Base-by-base conservation (phyloP, 106 monocot species). In the Dioscorea zingiberensis region DNA sequence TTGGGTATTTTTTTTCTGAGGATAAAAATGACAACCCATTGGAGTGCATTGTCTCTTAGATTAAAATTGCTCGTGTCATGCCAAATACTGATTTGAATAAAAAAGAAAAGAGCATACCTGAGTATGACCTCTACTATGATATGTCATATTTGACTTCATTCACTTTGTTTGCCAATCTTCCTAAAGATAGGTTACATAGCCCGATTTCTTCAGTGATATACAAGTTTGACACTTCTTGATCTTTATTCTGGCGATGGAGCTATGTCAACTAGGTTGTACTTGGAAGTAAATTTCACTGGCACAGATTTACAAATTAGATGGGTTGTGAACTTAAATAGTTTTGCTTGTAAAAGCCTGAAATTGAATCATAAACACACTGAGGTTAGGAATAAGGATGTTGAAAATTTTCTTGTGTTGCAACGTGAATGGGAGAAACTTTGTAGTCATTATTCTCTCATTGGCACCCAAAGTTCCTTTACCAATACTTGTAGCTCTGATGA, bases 351-450 rank as follows among this genome's bases (percentile, higher is more conserved):
- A 19, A 82, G 81, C 59, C 26, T 82, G 18, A 63, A 69, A 55
- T 29, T 66, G 18, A 82, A 82, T 44, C 81, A 82, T 69, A 77
- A 72, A 17, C n/a, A 27, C 14, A 82, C 81, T 2, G 58, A 82
- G 81, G 98, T 98, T 10, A 67, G 98, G 14, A 98, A 93, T 78
- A 89, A 93, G 47, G 86, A 76, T 22, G 98, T 92, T 0, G 93
- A 89, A 21, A 70, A 93, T 51, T 98, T 98, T 72, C 63, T 98
- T 10, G 25, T 55, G 24, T 72, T 98, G 11, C 62, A 93, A 1
- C 79, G 60, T 28, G 92, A 93, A 38, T 98, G 98, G 98, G 75
- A 81, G 54, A 74, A 58, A 27, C 59, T 98, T 1, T 86, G 87
- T 22, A 27, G 68, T 10, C 64, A 75, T 16, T 89, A 59, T 62